Conservation (phyloP, 441 rosid genomes). For the Populus tomentosa region DNA sequence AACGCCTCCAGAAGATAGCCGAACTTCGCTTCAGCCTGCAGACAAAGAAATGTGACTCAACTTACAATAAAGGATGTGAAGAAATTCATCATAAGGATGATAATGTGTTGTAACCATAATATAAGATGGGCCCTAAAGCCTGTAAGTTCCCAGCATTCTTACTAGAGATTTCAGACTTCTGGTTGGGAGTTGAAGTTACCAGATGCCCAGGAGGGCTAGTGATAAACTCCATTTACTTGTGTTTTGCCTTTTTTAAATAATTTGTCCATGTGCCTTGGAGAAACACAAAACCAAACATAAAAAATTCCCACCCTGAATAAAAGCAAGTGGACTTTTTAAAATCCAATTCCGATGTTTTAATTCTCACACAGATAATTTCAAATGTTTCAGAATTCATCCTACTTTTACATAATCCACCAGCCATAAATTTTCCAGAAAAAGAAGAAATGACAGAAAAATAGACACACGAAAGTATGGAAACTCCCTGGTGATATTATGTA, state of each 20-base stretch:
- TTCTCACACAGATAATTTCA: not conserved
- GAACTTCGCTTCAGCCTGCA: constrained; percentile 87
- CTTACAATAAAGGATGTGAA: not conserved
- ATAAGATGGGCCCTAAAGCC: not conserved
- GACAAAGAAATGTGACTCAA: not conserved
- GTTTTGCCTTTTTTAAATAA: not conserved
- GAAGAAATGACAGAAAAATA: not conserved
- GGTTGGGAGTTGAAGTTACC: not conserved
- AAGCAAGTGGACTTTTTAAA: not conserved
- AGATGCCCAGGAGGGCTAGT: not conserved
- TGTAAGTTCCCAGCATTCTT: not conserved
- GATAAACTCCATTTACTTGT: not conserved
- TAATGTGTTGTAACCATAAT: not conserved
- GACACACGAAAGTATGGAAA: not conserved
- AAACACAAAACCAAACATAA: not conserved
- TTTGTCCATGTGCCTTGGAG: not conserved
- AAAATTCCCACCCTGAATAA: not conserved
- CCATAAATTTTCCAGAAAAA: not conserved
- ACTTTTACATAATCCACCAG: not conserved
- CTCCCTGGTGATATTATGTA: not conserved
- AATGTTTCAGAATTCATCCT: not conserved
- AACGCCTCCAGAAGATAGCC: constrained; percentile 94
- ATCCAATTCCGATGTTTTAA: not conserved
- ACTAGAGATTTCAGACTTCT: not conserved
- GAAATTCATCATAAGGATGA: not conserved